Evolutionary conservation across 2,329 filamentous ascomycete species (phyloP).

Genomic region (Sporothrix globosa): DNA sequence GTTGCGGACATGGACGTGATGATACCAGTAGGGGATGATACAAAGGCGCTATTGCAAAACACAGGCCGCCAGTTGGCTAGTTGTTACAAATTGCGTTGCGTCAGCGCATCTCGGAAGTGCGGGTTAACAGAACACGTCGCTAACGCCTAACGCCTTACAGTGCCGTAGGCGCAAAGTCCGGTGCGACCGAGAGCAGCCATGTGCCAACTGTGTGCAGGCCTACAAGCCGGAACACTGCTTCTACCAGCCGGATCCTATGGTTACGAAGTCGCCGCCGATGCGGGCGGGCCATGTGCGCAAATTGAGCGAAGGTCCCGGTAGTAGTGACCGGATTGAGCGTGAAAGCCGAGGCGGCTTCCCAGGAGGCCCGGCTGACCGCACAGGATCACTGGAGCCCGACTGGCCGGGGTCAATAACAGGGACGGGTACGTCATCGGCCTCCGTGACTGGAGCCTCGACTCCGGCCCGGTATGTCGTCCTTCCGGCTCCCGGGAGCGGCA

Average conservation of each 20-base stretch:
- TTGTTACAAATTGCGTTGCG: background rate
- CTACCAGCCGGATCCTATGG: constrained; percentile 37
- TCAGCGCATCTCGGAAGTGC: background rate
- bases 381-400: constrained; percentile 30
- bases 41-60: background rate
- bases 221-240: constrained; percentile 35
- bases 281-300: constrained; percentile 28
- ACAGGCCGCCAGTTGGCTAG: background rate
- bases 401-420: constrained; percentile 32
- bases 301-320: constrained; percentile 28
- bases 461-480: constrained; percentile 34
- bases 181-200: constrained; percentile 49
- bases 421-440: constrained; percentile 57
- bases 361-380: constrained; percentile 21
- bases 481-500: constrained; percentile 2
- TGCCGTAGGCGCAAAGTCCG: constrained; percentile 51
- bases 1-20: too few species aligned
- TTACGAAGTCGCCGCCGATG: constrained; percentile 29
- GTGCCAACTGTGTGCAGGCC: constrained; percentile 48
- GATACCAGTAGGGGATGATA: background rate
- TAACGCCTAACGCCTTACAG: constrained; percentile 34
- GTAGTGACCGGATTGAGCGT: constrained; percentile 23
- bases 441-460: constrained; percentile 51
- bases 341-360: constrained; percentile 1
- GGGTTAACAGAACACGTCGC: background rate